Evolutionary conservation across 73 alveolate species (phyloP).

Genomic region (Paramecium sexaurelia): DNA sequence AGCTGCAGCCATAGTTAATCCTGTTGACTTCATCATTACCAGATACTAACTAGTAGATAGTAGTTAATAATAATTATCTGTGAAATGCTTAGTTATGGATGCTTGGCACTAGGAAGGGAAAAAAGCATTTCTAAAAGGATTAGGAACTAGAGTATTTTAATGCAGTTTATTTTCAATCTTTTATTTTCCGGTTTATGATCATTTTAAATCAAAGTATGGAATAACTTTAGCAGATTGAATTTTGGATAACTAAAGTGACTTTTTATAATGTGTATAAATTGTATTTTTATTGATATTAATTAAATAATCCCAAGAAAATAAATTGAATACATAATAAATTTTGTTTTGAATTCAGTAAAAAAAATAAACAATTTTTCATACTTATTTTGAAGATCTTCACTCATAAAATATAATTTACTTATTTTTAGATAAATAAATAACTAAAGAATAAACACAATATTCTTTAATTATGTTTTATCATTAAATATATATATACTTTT

Average conservation of each 20-base stretch:
- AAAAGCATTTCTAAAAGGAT: conserved; percentile 56
- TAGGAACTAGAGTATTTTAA: conserved; percentile 40
- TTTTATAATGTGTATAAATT: not conserved
- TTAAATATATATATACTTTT: too few species aligned
- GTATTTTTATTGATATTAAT: not conserved
- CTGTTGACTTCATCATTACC: conserved; percentile 60
- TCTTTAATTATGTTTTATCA: too few species aligned
- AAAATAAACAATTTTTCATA: too few species aligned
- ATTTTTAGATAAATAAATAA: too few species aligned
- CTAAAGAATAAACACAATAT: too few species aligned
- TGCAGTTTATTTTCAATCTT: conserved; percentile 51
- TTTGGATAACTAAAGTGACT: not conserved
- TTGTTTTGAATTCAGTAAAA: too few species aligned
- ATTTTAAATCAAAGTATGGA: conserved; percentile 61
- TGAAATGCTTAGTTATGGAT: not conserved
- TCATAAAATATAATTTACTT: too few species aligned
- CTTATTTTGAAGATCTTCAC: too few species aligned
- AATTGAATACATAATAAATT: too few species aligned
- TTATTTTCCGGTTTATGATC: conserved; percentile 67
- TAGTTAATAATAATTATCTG: conserved; percentile 7
- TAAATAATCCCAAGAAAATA: too few species aligned
- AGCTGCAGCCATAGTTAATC: conserved; percentile 60
- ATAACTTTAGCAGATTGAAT: conserved; percentile 56
- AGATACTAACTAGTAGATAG: conserved; percentile 65
- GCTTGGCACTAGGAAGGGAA: conserved; percentile 47